Conservation (phyloP, 2,329 filamentous ascomycete genomes). For the Fusarium continuum region DNA sequence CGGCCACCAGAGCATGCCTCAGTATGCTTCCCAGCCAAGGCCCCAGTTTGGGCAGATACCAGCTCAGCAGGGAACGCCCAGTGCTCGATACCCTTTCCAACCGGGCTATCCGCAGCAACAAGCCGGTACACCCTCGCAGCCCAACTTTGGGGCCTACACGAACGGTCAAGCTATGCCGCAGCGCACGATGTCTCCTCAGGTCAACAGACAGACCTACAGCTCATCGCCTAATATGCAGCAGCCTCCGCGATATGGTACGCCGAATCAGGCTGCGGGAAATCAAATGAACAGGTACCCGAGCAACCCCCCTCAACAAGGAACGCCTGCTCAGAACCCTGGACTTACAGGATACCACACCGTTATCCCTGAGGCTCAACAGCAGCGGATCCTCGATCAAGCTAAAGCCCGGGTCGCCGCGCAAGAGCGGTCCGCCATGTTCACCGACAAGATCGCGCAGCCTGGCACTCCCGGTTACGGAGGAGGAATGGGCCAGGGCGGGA, state of each 20-base stretch:
- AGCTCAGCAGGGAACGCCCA: constrained; percentile 53
- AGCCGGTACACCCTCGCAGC: constrained; percentile 50
- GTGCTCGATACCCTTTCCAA: constrained; percentile 55
- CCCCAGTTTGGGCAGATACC: constrained; percentile 55
- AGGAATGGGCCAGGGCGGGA: constrained; percentile 41
- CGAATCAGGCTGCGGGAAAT: constrained; percentile 43
- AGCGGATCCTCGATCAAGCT: constrained; percentile 61
- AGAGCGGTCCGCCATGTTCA: constrained; percentile 53
- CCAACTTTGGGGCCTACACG: constrained; percentile 50
- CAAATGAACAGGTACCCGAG: constrained; percentile 50
- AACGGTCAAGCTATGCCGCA: constrained; percentile 56
- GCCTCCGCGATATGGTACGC: constrained; percentile 47
- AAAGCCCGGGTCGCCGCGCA: constrained; percentile 58
- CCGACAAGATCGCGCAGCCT: constrained; percentile 59
- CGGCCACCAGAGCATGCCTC: constrained; percentile 60
- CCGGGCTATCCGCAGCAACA: constrained; percentile 52
- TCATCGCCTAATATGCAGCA: constrained; percentile 52
- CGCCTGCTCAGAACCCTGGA: constrained; percentile 49
- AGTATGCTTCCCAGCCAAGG: constrained; percentile 59
- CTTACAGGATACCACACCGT: constrained; percentile 60
- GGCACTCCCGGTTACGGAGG: constrained; percentile 42
- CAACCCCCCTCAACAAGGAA: constrained; percentile 43
- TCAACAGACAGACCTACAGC: constrained; percentile 51
- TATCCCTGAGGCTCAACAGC: constrained; percentile 60
- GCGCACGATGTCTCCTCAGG: constrained; percentile 57